Percentiles rank a stretch among this genome's conserved stretches.
phyloP scores from a whole-genome alignment of 768 basidiomycete species.

The Tulasnella calospora region DNA sequence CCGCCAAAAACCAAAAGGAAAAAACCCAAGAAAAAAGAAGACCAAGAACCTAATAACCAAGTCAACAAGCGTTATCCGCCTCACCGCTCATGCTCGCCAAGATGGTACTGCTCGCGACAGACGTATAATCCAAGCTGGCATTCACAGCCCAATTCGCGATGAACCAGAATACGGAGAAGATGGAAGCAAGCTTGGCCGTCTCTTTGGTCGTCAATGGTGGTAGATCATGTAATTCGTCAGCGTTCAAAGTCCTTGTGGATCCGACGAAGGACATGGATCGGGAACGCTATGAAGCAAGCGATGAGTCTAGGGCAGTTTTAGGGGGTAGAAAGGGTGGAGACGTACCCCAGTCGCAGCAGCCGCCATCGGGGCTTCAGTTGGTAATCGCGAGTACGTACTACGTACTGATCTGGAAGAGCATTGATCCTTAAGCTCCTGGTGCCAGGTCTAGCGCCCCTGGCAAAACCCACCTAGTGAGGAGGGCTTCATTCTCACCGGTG shows the following conservation, averaged over 20 bases:
- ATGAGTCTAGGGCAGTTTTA: not conserved
- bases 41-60: not conserved
- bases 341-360: not conserved
- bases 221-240: conserved; percentile 18
- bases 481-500: not conserved
- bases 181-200: conserved; percentile 70
- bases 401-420: not conserved
- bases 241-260: conserved; percentile 25
- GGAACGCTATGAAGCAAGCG: not conserved
- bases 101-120: conserved; percentile 90
- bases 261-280: conserved; percentile 25
- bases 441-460: not conserved
- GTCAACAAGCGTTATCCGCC: conserved; percentile 31
- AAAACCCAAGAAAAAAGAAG: conserved; percentile 54
- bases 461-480: conserved; percentile 3
- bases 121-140: conserved; percentile 76
- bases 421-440: not conserved
- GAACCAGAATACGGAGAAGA: conserved; percentile 90
- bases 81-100: conserved; percentile 83
- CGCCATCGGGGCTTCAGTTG: not conserved
- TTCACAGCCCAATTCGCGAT: conserved; percentile 90
- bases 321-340: not conserved
- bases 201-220: conserved; percentile 56
- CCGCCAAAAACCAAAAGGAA: conserved; percentile 86
- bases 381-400: not conserved